Evolutionary conservation across 192 early-diverging fungal species (phyloP), one percentile per base, ranked within the genome.

Genomic region (Hyaloraphidium curvatum): DNA sequence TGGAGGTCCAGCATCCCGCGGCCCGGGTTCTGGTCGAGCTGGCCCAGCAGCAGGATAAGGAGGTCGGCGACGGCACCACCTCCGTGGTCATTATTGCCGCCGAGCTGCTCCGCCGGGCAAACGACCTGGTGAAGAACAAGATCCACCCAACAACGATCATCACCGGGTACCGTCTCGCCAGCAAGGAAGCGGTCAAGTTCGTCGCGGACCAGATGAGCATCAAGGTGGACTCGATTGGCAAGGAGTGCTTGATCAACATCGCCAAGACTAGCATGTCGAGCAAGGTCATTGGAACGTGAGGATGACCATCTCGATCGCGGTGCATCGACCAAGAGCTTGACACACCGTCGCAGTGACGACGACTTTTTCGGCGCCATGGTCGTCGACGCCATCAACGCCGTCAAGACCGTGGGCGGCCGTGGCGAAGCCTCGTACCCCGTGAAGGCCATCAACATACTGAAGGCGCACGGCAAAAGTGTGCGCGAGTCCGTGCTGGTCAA

Each of bases 111-210:
- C 75, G 81, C 40, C 78, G 92, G 51, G 95, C 90, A 28, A 95
- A 95, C 64, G 95, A 99, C 53, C 74, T 99, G 40, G 83, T 97
- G 39, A 95, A 95, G 75, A 92, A 90, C 78, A 88, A 89, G 65
- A 97, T 99, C 65, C 95, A 99, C 68, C 95, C 95, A 17, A 93
- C 92, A 2, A 97, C 92, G 28, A 87, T 99, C 58, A 99, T 99
- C 56, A 79, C 84, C n/a, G 95, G 95, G 35, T 99, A 92, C 72
- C 74, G 95, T 48, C 64, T 91, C 39, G 95, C 95, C 17, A 83
- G 82, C 61, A 95, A 95, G 67, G 95, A 95, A 66, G 91, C 95
- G 11, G 91, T 91, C 71, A 89, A 86, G 66, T 99, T 90, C 55
- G 90, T 99, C 71, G 87, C 86, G 0, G 89, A 97, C 57, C 86